phyloP scores from a whole-genome alignment of 2,329 filamentous ascomycete genomes.

The Colletotrichum scovillei region DNA sequence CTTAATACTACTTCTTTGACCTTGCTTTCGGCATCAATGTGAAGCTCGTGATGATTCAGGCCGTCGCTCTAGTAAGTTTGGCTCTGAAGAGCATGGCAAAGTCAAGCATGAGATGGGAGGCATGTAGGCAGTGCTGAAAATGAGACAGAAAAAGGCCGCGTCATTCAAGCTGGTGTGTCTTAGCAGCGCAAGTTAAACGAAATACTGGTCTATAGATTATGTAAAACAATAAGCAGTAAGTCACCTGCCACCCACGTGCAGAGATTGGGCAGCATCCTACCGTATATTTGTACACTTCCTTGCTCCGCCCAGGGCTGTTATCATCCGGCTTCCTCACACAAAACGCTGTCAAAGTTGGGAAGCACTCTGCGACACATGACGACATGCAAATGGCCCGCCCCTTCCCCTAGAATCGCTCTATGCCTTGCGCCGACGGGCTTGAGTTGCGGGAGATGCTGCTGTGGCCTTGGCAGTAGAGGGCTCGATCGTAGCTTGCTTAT shows the following conservation, averaged over 20 bases:
- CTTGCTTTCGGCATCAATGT: background rate
- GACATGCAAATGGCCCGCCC: background rate
- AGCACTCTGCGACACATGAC: background rate
- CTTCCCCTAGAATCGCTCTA: slow-evolving; percentile 26
- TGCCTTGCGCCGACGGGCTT: slow-evolving; percentile 45
- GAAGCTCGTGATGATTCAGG: background rate
- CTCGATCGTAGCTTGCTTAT: slow-evolving; percentile 28
- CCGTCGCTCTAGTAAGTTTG: background rate
- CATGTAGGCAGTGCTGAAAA: background rate
- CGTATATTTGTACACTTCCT: background rate
- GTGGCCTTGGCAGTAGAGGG: slow-evolving; percentile 45
- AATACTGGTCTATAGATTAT: background rate
- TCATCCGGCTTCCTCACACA: background rate
- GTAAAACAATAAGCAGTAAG: background rate
- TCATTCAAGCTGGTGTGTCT: no score
- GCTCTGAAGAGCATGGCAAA: background rate
- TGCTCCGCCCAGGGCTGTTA: background rate
- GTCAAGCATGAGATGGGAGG: background rate
- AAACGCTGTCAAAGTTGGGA: background rate
- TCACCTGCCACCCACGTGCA: background rate
- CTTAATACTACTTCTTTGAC: slow-evolving; percentile 23
- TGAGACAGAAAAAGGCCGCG: background rate
- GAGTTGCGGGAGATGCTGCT: slow-evolving; percentile 40
- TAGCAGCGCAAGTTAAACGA: background rate
- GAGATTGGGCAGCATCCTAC: background rate